Evolutionary conservation across 495 filamentous ascomycete species (phyloP).

Genomic region (Pyrenula massariospora): DNA sequence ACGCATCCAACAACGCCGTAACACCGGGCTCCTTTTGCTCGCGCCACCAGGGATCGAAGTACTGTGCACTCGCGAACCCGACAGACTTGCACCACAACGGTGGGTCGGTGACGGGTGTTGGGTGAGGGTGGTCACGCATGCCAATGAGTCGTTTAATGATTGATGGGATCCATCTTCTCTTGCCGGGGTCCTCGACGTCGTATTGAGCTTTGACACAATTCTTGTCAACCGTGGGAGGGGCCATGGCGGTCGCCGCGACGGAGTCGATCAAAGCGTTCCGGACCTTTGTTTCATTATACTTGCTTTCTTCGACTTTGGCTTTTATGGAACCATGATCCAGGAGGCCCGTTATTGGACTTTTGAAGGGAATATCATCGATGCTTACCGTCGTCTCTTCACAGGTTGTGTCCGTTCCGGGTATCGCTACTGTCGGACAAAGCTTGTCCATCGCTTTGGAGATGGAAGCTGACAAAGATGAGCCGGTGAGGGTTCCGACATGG

Average conservation of each 20-base stretch:
- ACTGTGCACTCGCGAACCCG: too few relatives aligned
- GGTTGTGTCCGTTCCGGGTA: background rate
- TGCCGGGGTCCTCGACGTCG: too few relatives aligned
- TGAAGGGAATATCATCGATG: background rate
- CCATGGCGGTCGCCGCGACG: background rate
- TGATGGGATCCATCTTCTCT: too few relatives aligned
- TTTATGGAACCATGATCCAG: too few relatives aligned
- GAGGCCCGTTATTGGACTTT: background rate
- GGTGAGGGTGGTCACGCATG: too few relatives aligned
- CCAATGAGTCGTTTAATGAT: too few relatives aligned
- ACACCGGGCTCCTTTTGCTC: too few relatives aligned
- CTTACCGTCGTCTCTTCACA: background rate
- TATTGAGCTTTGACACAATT: too few relatives aligned
- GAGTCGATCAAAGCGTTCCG: background rate
- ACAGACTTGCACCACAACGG: too few relatives aligned
- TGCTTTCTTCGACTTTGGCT: background rate
- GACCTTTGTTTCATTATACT: background rate
- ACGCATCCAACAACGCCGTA: too few relatives aligned
- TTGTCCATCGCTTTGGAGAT: constrained; percentile 6
- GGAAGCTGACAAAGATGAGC: constrained; percentile 2
- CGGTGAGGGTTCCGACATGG: constrained; percentile 7
- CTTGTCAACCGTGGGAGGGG: background rate
- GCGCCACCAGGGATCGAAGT: too few relatives aligned
- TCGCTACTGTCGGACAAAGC: constrained; percentile 1
- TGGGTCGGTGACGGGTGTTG: too few relatives aligned